Evolutionary conservation across 129 eudicot genomes (phyloP), one percentile per base, ranked within the genome.

Genomic region (Heracleum sosnowskyi): DNA sequence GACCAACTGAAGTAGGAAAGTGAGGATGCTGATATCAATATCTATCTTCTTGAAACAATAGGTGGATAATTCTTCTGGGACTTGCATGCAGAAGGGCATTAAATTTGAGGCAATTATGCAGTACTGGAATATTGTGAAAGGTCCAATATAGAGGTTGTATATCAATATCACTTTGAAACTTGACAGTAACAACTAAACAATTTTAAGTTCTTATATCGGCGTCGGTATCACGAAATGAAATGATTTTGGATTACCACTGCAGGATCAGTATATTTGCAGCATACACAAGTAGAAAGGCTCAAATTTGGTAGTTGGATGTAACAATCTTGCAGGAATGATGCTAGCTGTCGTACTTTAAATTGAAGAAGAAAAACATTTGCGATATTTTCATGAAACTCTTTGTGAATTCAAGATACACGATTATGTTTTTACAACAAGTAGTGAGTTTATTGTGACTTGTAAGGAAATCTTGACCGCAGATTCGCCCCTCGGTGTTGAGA

Each of bases 1-100:
- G 81, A 53, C 77, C 80, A 39, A 40, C 36, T 17, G 70, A 42
- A 51, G 81, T 77, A 69, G 77, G 76, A 64, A 81, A n/a, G 4
- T n/a, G 68, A 60, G n/a, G 69, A 76, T 66, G 36, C 5, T 15
- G 42, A 69, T 69, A 31, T 33, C 24, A 66, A 13, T 69, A 69
- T 74, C 8, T 13, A 24, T 24, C 77, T 73, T 44, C 22, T 41
- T 22, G 34, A 73, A 73, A 73, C 29, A 4, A 73, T 42, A 40
- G 51, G 55, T n/a, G 18, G 76, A 37, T 39, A 69, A 69, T 31
- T 71, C 42, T 37, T 39, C 29, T 37, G 44, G 77, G 42, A 44
- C n/a, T 72, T 15, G 6, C 4, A 60, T 13, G 79, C 51, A 24
- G 53, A 11, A 70, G 24, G 40, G 69, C 37, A 77, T 77, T 29